Evolutionary conservation across 805 yeast genomes (phyloP), one percentile per base, ranked within the genome.

Genomic region (Kregervanrija fluxuum): DNA sequence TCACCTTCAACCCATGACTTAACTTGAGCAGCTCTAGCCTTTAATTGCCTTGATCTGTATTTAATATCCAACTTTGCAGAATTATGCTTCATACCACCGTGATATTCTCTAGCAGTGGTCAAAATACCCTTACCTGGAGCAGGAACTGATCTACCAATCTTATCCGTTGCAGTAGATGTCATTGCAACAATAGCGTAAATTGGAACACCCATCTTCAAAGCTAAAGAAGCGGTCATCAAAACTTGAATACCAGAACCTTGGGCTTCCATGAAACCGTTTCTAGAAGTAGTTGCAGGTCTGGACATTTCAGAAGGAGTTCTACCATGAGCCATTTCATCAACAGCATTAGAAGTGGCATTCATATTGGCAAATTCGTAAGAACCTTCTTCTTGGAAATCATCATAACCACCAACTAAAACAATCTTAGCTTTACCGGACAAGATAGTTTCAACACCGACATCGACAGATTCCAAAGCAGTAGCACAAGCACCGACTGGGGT

Each of bases 401-500:
- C 99, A 67, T 86, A 89, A 71, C 99, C 99, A 77, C 99, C 99
- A 57, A 91, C 97, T 60, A 93, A 74, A 68, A 93, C 88, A 57
- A 93, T 80, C 78, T 88, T 89, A 46, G 99, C 99, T 69, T 90
- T 88, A 56, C 96, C 96, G 41, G 89, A 73, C 56, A 87, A 69
- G 59, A 93, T 89, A 43, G 96, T 87, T 71, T 93, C 99, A 54
- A 85, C 79, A 79, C 97, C 99, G 59, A 79, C 77, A 66, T 93
- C 99, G 54, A 93, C 85, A 51, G 99, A 93, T 74, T 93, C 99
- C 49, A 93, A 85, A 45, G 99, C 93, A 54, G 99, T 93, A 42
- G 99, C 99, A 77, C 99, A 93, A 35, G 99, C 99, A 73, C 95
- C 99, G 45, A 93, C 99, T 43, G 99, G 98, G 30, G 99, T 95